These are phyloP conservation scores for Penicillium digitatum DNA, from an alignment of 2,329 filamentous ascomycete genomes.

Conservation along the genomic window DNA sequence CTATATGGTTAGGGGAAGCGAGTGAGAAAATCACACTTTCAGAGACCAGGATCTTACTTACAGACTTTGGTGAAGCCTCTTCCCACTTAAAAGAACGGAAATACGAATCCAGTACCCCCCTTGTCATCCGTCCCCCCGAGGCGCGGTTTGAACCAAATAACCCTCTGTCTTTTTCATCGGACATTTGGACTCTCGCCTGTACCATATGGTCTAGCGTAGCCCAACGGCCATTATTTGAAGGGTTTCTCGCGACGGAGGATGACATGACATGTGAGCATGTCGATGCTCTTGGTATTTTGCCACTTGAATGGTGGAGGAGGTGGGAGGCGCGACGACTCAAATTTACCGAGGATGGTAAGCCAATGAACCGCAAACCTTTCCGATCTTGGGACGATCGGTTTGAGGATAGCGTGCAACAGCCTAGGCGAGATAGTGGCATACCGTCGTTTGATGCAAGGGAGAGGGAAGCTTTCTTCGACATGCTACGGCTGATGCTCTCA, in stretches of 20 bases:
- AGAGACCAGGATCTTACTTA: constrained; percentile 24
- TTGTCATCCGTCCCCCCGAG: constrained; percentile 32
- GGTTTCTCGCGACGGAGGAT: neutral
- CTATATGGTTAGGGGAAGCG: constrained; percentile 17
- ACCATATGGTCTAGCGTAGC: constrained; percentile 27
- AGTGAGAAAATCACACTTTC: constrained; percentile 24
- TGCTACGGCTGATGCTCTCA: constrained; percentile 25
- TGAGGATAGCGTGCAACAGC: constrained; percentile 17
- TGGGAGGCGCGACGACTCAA: neutral
- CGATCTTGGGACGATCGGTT: constrained; percentile 27
- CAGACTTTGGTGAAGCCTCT: neutral
- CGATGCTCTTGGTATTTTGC: neutral
- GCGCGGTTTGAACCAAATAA: constrained; percentile 31
- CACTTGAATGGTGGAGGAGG: neutral
- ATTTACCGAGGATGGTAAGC: constrained; percentile 18
- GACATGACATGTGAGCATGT: neutral
- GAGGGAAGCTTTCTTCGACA: constrained; percentile 15
- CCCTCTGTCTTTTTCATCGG: constrained; percentile 27
- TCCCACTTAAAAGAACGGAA: constrained; percentile 9
- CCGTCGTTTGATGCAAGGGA: constrained; percentile 12
- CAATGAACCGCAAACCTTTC: constrained; percentile 6
- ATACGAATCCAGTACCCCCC: constrained; percentile 20
- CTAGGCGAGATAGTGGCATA: constrained; percentile 11
- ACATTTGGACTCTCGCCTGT: constrained; percentile 40
- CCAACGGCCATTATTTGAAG: neutral